phyloP scores from a whole-genome alignment of 1,284 basidiomycete genomes.

The Rhodotorula sp. region DNA sequence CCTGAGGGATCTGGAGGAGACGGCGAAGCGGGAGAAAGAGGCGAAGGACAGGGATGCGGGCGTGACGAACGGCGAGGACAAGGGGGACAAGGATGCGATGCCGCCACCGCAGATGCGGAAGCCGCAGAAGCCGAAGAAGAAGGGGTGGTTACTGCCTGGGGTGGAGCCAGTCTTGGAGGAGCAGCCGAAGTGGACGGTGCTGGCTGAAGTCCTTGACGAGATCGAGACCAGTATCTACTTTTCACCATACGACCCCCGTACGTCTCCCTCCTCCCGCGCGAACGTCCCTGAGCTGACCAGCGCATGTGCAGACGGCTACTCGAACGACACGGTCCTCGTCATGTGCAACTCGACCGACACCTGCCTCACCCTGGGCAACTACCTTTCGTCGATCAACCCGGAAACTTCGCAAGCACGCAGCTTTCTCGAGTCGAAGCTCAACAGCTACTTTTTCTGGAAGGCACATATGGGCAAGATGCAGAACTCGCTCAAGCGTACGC shows the following conservation, averaged over 20 bases:
- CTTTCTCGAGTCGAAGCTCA: slow-evolving; percentile 72
- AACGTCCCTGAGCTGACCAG: neutral
- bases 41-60: neutral
- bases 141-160: slow-evolving; percentile 67
- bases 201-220: slow-evolving; percentile 83
- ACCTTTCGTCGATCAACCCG: slow-evolving; percentile 64
- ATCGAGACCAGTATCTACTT: slow-evolving; percentile 76
- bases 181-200: slow-evolving; percentile 87
- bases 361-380: slow-evolving; percentile 71
- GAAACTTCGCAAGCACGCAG: slow-evolving; percentile 46
- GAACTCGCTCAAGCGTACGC: slow-evolving; percentile 30
- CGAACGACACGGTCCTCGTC: slow-evolving; percentile 72
- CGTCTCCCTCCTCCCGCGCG: neutral
- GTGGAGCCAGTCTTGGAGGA: slow-evolving; percentile 89
- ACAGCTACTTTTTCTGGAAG: slow-evolving; percentile 79
- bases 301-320: slow-evolving; percentile 23
- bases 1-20: slow-evolving; percentile 47
- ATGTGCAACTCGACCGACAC: slow-evolving; percentile 83
- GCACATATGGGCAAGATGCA: slow-evolving; percentile 54
- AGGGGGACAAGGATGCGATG: neutral
- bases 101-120: neutral
- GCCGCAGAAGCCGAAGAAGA: slow-evolving; percentile 1
- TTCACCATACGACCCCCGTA: slow-evolving; percentile 29
- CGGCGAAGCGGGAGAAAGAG: slow-evolving; percentile 54
- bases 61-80: neutral